phyloP scores from a whole-genome alignment of 73 alveolate species.

The Blepharisma japonicum region DNA sequence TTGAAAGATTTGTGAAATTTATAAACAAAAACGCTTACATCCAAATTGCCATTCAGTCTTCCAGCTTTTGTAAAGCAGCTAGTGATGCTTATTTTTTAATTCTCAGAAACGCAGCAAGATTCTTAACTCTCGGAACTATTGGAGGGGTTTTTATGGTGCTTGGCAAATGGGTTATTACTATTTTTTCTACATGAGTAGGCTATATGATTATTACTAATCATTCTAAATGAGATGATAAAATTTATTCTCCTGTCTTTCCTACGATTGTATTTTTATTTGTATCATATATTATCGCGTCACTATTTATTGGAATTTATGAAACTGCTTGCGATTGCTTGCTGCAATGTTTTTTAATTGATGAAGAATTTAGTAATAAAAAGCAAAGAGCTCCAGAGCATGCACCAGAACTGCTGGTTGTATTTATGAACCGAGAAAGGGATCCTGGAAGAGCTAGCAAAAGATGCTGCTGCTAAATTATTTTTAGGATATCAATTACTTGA shows the following conservation, averaged over 20 bases:
- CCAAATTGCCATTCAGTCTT: slow-evolving; percentile 84
- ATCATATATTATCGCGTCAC: slow-evolving; percentile 64
- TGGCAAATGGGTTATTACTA: slow-evolving; percentile 84
- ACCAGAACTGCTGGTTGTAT: slow-evolving; percentile 43
- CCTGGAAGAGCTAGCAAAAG: background rate
- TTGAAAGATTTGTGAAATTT: slow-evolving; percentile 88
- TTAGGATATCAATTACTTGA: too few species aligned
- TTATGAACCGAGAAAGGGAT: slow-evolving; percentile 24
- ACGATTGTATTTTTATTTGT: slow-evolving; percentile 67
- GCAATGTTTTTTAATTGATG: slow-evolving; percentile 78
- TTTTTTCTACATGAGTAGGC: slow-evolving; percentile 73
- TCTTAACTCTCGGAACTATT: slow-evolving; percentile 78
- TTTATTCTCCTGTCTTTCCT: slow-evolving; percentile 75
- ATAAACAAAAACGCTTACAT: slow-evolving; percentile 94
- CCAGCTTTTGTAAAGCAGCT: slow-evolving; percentile 94
- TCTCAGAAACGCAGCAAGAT: slow-evolving; percentile 93
- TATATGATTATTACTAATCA: slow-evolving; percentile 69
- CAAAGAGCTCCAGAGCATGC: slow-evolving; percentile 45
- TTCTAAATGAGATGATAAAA: slow-evolving; percentile 55
- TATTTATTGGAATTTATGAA: slow-evolving; percentile 78
- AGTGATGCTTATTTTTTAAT: slow-evolving; percentile 92
- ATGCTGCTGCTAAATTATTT: slow-evolving; percentile 25
- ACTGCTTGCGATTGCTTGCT: slow-evolving; percentile 84
- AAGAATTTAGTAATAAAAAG: slow-evolving; percentile 61
- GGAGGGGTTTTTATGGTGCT: slow-evolving; percentile 90